Conservation (phyloP, 2,329 filamentous ascomycete genomes). For the Neophaeococcomyces aloes region DNA sequence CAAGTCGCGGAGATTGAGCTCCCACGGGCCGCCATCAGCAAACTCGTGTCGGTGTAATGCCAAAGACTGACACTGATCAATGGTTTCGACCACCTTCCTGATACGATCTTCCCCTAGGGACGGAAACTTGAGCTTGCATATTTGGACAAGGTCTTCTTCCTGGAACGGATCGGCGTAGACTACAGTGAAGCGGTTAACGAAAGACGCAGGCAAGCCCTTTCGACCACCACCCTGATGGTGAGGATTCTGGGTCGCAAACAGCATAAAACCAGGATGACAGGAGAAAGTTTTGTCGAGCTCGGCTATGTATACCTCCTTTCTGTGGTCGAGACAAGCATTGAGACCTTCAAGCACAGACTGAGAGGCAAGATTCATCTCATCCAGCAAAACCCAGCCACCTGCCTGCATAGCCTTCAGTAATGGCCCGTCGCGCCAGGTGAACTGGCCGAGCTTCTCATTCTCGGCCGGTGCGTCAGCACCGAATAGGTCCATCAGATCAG, state of each 20-base stretch:
- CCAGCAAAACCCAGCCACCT: slow-evolving; percentile 90
- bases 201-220: slow-evolving; percentile 88
- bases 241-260: slow-evolving; percentile 95
- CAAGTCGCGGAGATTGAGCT: slow-evolving; percentile 86
- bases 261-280: slow-evolving; percentile 76
- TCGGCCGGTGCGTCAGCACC: slow-evolving; percentile 93
- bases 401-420: slow-evolving; percentile 95
- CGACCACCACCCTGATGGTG: slow-evolving; percentile 93
- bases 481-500: slow-evolving; percentile 93
- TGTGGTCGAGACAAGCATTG: slow-evolving; percentile 92
- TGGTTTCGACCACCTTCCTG: slow-evolving; percentile 61
- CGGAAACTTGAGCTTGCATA: slow-evolving; percentile 70
- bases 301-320: slow-evolving; percentile 89
- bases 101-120: slow-evolving; percentile 49
- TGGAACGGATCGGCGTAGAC: slow-evolving; percentile 91
- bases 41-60: slow-evolving; percentile 49
- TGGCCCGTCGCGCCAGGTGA: slow-evolving; percentile 90
- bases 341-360: slow-evolving; percentile 93
- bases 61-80: slow-evolving; percentile 66
- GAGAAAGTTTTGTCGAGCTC: slow-evolving; percentile 92
- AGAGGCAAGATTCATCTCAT: slow-evolving; percentile 97
- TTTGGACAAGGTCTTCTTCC: slow-evolving; percentile 66
- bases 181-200: slow-evolving; percentile 95
- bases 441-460: slow-evolving; percentile 79
- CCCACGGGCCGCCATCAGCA: slow-evolving; percentile 67